Percentiles rank a stretch among this genome's conserved stretches.
Evolutionary conservation across 2,329 filamentous ascomycete species (phyloP).

Genomic region (Mycogone perniciosa): DNA sequence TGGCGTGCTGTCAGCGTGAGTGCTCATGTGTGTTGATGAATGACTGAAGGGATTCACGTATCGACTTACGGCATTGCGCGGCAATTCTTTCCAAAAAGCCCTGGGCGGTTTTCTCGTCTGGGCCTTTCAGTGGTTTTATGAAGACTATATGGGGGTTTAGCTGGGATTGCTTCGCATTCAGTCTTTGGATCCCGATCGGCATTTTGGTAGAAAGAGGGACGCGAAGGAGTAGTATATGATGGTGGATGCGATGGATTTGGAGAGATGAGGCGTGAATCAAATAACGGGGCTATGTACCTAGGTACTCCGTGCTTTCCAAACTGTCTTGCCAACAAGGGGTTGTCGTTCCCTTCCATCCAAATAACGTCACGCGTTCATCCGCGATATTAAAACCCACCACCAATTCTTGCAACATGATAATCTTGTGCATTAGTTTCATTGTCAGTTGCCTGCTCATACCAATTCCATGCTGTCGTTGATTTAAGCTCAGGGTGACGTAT

Average conservation of each 20-base stretch:
- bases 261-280: neutral
- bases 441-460: no score
- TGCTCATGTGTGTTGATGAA: neutral
- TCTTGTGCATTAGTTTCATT: no score
- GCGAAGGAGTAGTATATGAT: neutral
- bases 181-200: conserved; percentile 70
- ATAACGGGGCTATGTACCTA: no score
- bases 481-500: no score
- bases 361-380: no score
- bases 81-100: conserved; percentile 72
- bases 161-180: conserved; percentile 68
- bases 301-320: no score
- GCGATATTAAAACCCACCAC: no score
- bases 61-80: conserved; percentile 62
- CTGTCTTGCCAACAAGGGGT: no score
- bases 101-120: conserved; percentile 55
- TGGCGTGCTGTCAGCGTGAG: conserved; percentile 20
- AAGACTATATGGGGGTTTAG: conserved; percentile 77
- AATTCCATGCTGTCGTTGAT: no score
- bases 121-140: conserved; percentile 69
- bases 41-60: neutral
- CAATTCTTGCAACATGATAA: no score
- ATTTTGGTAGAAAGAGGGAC: conserved; percentile 36
- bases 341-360: no score
- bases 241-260: neutral